A percentile compares a stretch with the other conserved stretches of the same genome.
phyloP scores from a whole-genome alignment of 306 rosid genomes.

The Argentina anserina region DNA sequence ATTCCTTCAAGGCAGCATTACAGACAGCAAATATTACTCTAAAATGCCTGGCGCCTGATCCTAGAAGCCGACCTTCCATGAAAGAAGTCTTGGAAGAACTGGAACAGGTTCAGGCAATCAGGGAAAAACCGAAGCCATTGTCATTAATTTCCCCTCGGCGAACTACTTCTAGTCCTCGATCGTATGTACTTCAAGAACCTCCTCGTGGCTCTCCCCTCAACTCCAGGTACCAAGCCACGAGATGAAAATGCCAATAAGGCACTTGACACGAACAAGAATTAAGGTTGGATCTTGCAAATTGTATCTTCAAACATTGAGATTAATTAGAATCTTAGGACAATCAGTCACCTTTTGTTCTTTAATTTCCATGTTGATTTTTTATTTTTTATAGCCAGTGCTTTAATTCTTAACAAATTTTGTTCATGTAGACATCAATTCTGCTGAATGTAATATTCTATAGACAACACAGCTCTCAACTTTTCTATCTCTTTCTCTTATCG shows the following conservation, averaged over 20 bases:
- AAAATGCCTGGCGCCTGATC: conserved; percentile 58
- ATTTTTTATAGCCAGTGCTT: neutral
- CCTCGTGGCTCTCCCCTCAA: neutral
- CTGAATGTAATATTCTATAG: neutral
- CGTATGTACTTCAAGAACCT: conserved; percentile 7
- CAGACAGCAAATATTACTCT: conserved; percentile 49
- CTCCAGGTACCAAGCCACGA: conserved; percentile 22
- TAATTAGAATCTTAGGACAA: neutral
- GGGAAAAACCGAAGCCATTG: conserved; percentile 26
- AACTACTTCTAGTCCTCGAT: conserved; percentile 2
- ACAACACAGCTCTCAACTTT: neutral
- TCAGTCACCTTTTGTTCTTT: conserved; percentile 5
- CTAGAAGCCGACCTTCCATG: conserved; percentile 73
- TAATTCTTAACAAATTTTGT: conserved; percentile 12
- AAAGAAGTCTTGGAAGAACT: conserved; percentile 57
- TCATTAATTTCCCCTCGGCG: conserved; percentile 8
- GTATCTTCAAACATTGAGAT: conserved; percentile 3
- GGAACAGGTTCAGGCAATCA: conserved; percentile 47
- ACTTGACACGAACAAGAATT: neutral
- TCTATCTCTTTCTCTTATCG: neutral
- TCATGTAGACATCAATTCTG: conserved; percentile 10
- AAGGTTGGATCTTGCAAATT: neutral
- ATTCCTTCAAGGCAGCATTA: conserved; percentile 49
- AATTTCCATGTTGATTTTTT: neutral
- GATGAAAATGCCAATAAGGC: neutral